Conservation (phyloP, 2,329 filamentous ascomycete species). For the Sarocladium oryzae region DNA sequence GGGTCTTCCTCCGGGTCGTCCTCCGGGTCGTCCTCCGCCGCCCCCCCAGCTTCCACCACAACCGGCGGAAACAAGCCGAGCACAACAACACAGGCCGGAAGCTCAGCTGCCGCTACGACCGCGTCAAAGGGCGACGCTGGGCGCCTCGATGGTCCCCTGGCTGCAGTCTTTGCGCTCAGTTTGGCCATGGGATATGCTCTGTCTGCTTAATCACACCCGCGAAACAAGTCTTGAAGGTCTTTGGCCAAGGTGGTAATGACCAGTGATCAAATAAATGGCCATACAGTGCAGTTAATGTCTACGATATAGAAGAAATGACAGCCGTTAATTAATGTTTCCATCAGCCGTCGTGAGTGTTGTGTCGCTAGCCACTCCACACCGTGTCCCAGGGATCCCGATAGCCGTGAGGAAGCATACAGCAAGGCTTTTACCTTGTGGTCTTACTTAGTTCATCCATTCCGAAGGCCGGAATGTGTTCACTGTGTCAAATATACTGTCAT, state of each 20-base stretch:
- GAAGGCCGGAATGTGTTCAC: neutral
- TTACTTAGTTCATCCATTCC: constrained; percentile 5
- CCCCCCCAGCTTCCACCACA: neutral
- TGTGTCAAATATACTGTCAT: constrained; percentile 4
- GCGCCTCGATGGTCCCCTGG: neutral
- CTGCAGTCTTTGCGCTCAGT: neutral
- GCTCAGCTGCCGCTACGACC: neutral
- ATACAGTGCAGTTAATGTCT: constrained; percentile 12
- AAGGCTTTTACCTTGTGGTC: too few relatives aligned
- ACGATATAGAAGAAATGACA: constrained; percentile 31
- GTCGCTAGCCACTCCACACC: too few relatives aligned
- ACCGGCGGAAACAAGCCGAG: neutral
- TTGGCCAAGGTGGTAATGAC: too few relatives aligned
- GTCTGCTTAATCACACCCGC: neutral
- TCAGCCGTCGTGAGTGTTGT: too few relatives aligned
- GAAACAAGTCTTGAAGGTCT: too few relatives aligned
- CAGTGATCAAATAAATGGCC: too few relatives aligned
- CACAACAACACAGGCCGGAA: neutral
- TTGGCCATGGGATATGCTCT: neutral
- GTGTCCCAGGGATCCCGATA: too few relatives aligned
- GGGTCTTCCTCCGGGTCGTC: neutral
- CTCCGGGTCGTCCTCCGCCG: neutral
- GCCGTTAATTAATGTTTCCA: too few relatives aligned
- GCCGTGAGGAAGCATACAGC: too few relatives aligned
- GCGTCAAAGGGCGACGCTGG: neutral